Percentiles rank a stretch among this genome's conserved stretches.
Conservation (phyloP, 1,139 yeast genomes). For the Taphrina deformans region DNA sequence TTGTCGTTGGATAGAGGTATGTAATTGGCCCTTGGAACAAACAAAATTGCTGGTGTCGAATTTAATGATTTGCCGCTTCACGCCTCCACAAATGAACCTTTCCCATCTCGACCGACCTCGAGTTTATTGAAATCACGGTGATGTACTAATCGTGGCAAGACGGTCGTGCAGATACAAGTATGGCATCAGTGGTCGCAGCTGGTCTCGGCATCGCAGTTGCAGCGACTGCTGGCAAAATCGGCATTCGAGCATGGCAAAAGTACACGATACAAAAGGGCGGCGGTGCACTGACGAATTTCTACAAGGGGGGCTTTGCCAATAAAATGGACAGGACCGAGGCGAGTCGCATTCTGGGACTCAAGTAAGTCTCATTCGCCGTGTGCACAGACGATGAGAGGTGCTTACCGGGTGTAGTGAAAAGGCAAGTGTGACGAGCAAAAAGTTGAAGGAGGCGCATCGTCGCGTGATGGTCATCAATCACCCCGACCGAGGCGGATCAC, state of each 20-base stretch:
- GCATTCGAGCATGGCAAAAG: constrained; percentile 33
- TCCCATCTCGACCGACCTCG: background rate
- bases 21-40: too few species aligned
- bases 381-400: background rate
- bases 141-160: background rate
- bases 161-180: background rate
- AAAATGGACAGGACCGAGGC: constrained; percentile 94
- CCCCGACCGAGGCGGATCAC: constrained; percentile 97
- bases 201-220: constrained; percentile 33
- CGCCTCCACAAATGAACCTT: background rate
- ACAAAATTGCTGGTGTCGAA: too few species aligned
- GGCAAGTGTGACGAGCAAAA: constrained; percentile 68
- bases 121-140: too few species aligned
- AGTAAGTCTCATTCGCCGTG: constrained; percentile 41
- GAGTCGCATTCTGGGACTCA: constrained; percentile 76
- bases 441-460: constrained; percentile 88
- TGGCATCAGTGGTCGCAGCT: constrained; percentile 30
- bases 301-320: constrained; percentile 83
- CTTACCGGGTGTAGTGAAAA: constrained; percentile 47
- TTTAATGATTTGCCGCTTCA: background rate
- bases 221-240: constrained; percentile 33
- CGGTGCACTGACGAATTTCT: constrained; percentile 54
- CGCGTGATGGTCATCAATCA: constrained; percentile 90
- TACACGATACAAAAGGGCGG: constrained; percentile 33
- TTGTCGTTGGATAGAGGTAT: too few species aligned